phyloP scores from a whole-genome alignment of 2,329 filamentous ascomycete genomes.

The Beauveria sp. region DNA sequence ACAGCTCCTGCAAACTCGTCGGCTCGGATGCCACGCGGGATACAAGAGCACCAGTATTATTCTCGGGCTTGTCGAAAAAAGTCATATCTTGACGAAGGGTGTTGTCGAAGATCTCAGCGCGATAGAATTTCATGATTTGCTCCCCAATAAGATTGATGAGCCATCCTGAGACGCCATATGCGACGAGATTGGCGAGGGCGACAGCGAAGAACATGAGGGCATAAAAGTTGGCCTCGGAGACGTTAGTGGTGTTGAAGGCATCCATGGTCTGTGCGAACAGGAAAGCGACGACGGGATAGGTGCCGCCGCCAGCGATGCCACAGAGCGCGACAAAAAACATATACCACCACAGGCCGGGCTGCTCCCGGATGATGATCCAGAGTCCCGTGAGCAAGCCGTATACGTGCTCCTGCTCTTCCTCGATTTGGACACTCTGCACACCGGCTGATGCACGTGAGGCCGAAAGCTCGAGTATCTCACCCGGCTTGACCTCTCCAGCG shows the following conservation, averaged over 20 bases:
- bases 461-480: constrained; percentile 12
- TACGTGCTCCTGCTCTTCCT: constrained; percentile 7
- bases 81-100: constrained; percentile 48
- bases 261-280: constrained; percentile 33
- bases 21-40: constrained; percentile 31
- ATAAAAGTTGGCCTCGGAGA: constrained; percentile 41
- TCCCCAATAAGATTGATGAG: constrained; percentile 29
- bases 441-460: constrained; percentile 17
- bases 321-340: constrained; percentile 17
- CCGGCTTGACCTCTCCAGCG: constrained; percentile 23
- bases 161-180: constrained; percentile 34
- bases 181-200: constrained; percentile 37
- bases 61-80: constrained; percentile 33
- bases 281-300: constrained; percentile 33
- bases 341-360: constrained; percentile 20
- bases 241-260: constrained; percentile 26
- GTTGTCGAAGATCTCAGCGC: constrained; percentile 38
- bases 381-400: constrained; percentile 24
- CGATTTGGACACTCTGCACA: constrained; percentile 8
- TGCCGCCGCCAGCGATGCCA: constrained; percentile 24
- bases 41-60: constrained; percentile 32
- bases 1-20: constrained; percentile 42
- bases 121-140: constrained; percentile 28
- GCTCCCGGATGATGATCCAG: constrained; percentile 24
- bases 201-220: constrained; percentile 50